phyloP scores from a whole-genome alignment of 352 stramenopile genomes.

The Globisporangium irregulare region DNA sequence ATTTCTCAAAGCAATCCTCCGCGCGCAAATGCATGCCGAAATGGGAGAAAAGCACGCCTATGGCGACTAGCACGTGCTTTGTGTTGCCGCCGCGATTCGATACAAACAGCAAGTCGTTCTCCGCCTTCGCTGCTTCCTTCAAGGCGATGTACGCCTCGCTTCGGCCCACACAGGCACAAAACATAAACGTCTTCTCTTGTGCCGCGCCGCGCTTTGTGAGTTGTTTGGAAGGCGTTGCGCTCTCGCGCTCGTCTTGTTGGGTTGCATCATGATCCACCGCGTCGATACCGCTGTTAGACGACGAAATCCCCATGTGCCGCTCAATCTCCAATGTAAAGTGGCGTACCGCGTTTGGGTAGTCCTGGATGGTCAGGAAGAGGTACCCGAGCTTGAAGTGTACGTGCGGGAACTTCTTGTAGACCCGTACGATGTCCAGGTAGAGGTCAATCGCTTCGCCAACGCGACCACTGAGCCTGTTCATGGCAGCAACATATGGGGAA shows the following conservation, averaged over 20 bases:
- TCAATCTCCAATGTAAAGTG: constrained; percentile 49
- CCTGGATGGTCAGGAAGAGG: constrained; percentile 34
- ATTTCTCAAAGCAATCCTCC: constrained; percentile 41
- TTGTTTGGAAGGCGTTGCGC: not conserved
- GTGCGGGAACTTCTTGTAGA: constrained; percentile 36
- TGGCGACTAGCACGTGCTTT: constrained; percentile 27
- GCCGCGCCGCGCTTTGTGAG: not conserved
- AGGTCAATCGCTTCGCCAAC: constrained; percentile 47
- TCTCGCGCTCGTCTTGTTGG: not conserved
- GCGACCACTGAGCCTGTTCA: constrained; percentile 38
- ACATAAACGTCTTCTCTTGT: constrained; percentile 36
- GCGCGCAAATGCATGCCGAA: constrained; percentile 55
- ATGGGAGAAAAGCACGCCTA: constrained; percentile 49
- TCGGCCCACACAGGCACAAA: constrained; percentile 39
- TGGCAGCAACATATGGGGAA: not conserved
- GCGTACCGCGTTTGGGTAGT: constrained; percentile 26
- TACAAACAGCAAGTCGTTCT: constrained; percentile 34
- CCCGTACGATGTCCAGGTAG: constrained; percentile 37
- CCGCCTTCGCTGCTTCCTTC: constrained; percentile 27
- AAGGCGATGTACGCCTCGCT: constrained; percentile 33
- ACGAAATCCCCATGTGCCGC: constrained; percentile 16
- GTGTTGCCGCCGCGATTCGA: constrained; percentile 38
- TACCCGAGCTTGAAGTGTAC: constrained; percentile 61
- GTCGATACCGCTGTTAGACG: not conserved
- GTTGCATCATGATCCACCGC: not conserved